Evolutionary conservation across 2,329 filamentous ascomycete species (phyloP).

Genomic region (Alternaria atra): DNA sequence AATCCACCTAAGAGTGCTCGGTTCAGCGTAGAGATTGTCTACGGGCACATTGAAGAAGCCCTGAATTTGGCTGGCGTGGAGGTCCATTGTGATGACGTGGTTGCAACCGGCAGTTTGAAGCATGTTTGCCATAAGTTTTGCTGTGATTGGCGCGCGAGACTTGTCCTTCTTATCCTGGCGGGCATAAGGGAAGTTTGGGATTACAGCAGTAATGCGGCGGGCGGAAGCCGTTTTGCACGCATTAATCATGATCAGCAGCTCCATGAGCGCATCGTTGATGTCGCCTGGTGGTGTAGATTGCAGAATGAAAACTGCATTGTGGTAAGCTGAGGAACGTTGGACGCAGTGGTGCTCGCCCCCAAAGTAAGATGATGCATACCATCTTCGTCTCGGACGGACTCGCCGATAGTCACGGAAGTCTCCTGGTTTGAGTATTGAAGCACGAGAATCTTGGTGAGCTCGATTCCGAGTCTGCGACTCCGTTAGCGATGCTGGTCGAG

Average conservation of each 20-base stretch:
- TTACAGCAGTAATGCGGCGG: constrained; percentile 90
- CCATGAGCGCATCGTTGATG: constrained; percentile 98
- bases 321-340: constrained; percentile 31
- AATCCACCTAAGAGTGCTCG: constrained; percentile 91
- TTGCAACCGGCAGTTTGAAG: constrained; percentile 92
- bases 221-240: constrained; percentile 88
- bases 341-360: not conserved
- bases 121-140: constrained; percentile 97
- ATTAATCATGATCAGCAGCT: constrained; percentile 97
- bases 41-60: constrained; percentile 91
- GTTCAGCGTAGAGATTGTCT: constrained; percentile 90
- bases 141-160: constrained; percentile 94
- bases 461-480: constrained; percentile 71
- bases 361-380: constrained; percentile 58
- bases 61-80: constrained; percentile 92
- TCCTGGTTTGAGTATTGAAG: constrained; percentile 89
- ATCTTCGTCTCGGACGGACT: constrained; percentile 96
- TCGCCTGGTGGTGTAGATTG: constrained; percentile 95
- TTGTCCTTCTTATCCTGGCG: constrained; percentile 98
- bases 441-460: constrained; percentile 80
- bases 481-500: constrained; percentile 26
- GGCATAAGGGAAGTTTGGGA: constrained; percentile 96
- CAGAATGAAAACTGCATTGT: constrained; percentile 80
- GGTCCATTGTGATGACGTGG: constrained; percentile 94
- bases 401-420: constrained; percentile 90